These are phyloP conservation scores for Diplodia sapinea DNA, from an alignment of 2,329 filamentous ascomycete genomes.

Conservation along the genomic window DNA sequence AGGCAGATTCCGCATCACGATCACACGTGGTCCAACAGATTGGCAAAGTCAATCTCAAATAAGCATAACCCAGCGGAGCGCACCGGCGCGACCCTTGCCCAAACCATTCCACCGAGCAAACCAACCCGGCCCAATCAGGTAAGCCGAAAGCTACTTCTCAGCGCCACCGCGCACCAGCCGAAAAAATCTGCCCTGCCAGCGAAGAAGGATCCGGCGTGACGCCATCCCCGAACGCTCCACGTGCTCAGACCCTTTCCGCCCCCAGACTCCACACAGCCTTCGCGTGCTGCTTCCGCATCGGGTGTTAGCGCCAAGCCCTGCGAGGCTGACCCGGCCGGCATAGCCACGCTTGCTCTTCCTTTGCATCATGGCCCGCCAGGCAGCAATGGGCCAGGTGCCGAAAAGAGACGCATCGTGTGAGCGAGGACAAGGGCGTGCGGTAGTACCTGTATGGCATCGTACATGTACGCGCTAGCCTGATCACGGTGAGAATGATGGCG, in stretches of 20 bases:
- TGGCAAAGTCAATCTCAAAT: neutral
- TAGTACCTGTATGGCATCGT: neutral
- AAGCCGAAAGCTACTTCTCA: neutral
- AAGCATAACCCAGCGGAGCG: conserved; percentile 2
- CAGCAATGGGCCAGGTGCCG: neutral
- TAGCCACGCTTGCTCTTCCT: neutral
- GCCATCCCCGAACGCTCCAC: neutral
- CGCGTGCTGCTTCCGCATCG: neutral
- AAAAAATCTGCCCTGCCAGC: conserved; percentile 1
- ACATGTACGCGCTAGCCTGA: neutral
- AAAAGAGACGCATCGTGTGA: neutral
- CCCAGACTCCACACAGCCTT: conserved; percentile 4
- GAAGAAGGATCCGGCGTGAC: neutral
- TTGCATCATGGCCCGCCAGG: neutral
- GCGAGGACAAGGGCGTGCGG: neutral
- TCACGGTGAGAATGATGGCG: neutral
- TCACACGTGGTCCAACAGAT: neutral
- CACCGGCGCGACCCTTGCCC: neutral
- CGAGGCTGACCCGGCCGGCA: neutral
- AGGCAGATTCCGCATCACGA: neutral
- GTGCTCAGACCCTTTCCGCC: neutral
- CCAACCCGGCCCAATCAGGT: neutral
- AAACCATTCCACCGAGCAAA: neutral
- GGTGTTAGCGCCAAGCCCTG: neutral
- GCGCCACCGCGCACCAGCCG: too few species aligned